Conservation (phyloP, 129 eudicot genomes). For the Pulicaria dysenterica region DNA sequence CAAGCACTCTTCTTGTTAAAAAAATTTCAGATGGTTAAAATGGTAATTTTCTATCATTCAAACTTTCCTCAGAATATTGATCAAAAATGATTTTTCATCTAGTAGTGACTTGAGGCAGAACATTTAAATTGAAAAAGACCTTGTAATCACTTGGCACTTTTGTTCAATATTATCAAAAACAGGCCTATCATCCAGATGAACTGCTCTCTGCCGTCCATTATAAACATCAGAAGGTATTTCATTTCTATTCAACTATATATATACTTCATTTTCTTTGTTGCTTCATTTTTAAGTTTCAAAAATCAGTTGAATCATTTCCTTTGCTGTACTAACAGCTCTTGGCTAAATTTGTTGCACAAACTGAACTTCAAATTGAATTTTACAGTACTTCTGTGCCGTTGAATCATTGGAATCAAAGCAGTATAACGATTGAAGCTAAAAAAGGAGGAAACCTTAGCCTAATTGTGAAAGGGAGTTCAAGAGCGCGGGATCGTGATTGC, state of each 20-base stretch:
- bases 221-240: constrained; percentile 37
- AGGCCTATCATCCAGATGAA: constrained; percentile 31
- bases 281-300: not conserved
- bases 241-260: not conserved
- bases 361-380: not conserved
- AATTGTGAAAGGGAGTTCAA: constrained; percentile 29
- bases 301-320: not conserved
- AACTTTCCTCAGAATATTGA: not conserved
- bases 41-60: not conserved
- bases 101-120: not conserved
- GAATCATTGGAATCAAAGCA: constrained; percentile 34
- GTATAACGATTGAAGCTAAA: constrained; percentile 33
- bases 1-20: not conserved
- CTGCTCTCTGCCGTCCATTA: constrained; percentile 18
- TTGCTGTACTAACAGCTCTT: constrained; percentile 1
- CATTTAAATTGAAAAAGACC: not conserved
- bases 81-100: not conserved
- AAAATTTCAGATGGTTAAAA: constrained; percentile 11
- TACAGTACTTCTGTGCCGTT: constrained; percentile 9
- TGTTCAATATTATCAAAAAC: constrained; percentile 7
- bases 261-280: not conserved
- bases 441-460: constrained; percentile 40
- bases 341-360: not conserved
- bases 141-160: constrained; percentile 8
- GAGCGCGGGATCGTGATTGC: constrained; percentile 29